phyloP scores from a whole-genome alignment of 1,284 basidiomycete species.

The Rhodotorula sp. region DNA sequence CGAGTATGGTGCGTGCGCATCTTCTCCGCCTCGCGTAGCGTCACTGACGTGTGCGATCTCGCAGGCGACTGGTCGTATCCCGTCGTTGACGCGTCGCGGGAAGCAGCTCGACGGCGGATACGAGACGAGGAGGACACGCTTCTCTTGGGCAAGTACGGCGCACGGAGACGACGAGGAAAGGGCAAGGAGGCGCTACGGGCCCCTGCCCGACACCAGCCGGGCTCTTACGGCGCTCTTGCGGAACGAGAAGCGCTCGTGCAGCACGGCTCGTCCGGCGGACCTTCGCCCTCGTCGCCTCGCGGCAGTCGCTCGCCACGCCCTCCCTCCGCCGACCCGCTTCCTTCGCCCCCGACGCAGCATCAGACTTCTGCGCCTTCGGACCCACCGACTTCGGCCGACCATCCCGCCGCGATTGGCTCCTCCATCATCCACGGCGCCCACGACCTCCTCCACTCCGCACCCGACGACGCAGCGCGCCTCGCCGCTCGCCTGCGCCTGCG shows the following conservation, averaged over 20 bases:
- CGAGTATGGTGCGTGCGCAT: constrained; percentile 77
- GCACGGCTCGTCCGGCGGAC: neutral
- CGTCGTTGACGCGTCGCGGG: constrained; percentile 44
- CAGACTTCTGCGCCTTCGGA: neutral
- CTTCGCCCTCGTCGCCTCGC: neutral
- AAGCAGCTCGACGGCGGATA: constrained; percentile 41
- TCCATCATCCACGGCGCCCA: constrained; percentile 19
- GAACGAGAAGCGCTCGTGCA: constrained; percentile 2
- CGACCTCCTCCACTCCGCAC: constrained; percentile 11
- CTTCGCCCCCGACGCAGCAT: neutral
- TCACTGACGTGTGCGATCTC: neutral
- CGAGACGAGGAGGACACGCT: constrained; percentile 41
- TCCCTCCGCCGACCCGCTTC: neutral
- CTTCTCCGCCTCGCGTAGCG: neutral
- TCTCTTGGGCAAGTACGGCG: neutral
- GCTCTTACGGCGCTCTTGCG: constrained; percentile 33
- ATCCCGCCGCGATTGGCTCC: constrained; percentile 18
- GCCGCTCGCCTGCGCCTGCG: constrained; percentile 1
- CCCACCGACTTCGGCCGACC: constrained; percentile 14
- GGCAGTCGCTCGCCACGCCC: neutral
- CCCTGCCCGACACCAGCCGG: neutral
- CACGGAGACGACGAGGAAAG: constrained; percentile 12
- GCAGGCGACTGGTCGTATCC: constrained; percentile 42
- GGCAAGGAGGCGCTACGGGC: constrained; percentile 19
- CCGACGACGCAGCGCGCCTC: constrained; percentile 6